phyloP scores from a whole-genome alignment of 2,329 filamentous ascomycete species.

The Xylariomycetidae sp. region DNA sequence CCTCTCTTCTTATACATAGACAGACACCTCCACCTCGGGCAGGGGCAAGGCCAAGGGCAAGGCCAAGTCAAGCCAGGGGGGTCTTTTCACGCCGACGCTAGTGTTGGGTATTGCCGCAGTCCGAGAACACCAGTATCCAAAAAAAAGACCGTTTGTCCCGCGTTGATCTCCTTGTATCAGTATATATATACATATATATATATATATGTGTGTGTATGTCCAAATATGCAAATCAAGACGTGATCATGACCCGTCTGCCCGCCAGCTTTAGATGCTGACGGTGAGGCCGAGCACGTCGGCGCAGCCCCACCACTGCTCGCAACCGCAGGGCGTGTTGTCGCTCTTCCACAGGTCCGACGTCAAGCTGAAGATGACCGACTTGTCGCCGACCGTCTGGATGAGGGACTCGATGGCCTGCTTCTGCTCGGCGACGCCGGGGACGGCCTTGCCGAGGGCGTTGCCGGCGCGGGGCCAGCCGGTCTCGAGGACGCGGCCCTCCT shows the following conservation, averaged over 20 bases:
- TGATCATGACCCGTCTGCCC: conserved; percentile 13
- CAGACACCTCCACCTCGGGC: no score
- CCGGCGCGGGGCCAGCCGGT: conserved; percentile 80
- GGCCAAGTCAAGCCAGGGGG: no score
- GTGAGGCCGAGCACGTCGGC: conserved; percentile 20
- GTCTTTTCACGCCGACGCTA: no score
- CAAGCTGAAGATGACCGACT: conserved; percentile 77
- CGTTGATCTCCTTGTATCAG: no score
- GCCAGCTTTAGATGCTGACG: conserved; percentile 12
- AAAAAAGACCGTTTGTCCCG: no score
- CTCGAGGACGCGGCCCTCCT: conserved; percentile 77
- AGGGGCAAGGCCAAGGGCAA: no score
- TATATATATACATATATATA: no score
- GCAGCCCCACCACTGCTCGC: conserved; percentile 66
- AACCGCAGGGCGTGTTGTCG: conserved; percentile 52
- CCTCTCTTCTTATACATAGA: conserved; percentile 5
- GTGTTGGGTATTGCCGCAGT: no score
- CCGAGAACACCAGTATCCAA: no score
- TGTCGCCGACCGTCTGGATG: conserved; percentile 55
- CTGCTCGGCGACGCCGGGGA: conserved; percentile 65
- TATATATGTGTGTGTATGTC: no score
- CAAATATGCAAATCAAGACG: conserved; percentile 11
- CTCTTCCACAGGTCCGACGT: conserved; percentile 78
- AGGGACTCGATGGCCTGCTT: conserved; percentile 66
- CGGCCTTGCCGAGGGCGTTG: conserved; percentile 62